Evolutionary conservation across 805 yeast genomes (phyloP), one percentile per base, ranked within the genome.

Genomic region (Spathaspora girioi): DNA sequence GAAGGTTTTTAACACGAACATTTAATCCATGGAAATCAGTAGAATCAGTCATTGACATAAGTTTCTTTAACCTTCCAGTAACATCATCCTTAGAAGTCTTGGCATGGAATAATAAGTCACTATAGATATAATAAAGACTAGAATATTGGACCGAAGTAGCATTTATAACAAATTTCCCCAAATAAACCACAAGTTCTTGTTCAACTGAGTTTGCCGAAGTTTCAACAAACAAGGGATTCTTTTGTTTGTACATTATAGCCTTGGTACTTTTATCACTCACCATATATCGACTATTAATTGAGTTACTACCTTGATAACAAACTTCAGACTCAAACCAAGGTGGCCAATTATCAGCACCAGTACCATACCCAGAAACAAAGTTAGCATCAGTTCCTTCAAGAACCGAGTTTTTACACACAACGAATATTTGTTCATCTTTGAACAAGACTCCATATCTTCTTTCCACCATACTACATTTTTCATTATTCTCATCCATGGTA

Each of bases 301-400:
- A 38, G 63, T 66, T 63, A 10, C 57, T 50, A 17, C 80, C 73
- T 47, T 83, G 83, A 54, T 81, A 78, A 55, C 86, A 81, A 15
- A 82, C 71, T 56, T 89, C 96, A 47, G 78, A 64, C 5, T 90
- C 90, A 35, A 91, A 67, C 90, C 96, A 92, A 0, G 96, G 96
- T 1, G 97, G 97, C 97, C 97, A 91, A 17, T 70, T 47, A 41
- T 45, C 68, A 14, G 67, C 60, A 6, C 62, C 67, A 1, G 92
- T 89, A 60, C 85, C 86, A 2, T 77, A 72, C 8, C 69, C 70
- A 14, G 68, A 65, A 43, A 79, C 77, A 57, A 79, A 76, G 31
- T 76, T 72, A 8, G 62, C 54, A 26, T 56, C 54, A 15, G 65
- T 65, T 15, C 43, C 43, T 35, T 20, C 35, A 7, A 49, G 43